phyloP scores from a whole-genome alignment of 2,329 filamentous ascomycete genomes.

The Chaetomium olivaceum region DNA sequence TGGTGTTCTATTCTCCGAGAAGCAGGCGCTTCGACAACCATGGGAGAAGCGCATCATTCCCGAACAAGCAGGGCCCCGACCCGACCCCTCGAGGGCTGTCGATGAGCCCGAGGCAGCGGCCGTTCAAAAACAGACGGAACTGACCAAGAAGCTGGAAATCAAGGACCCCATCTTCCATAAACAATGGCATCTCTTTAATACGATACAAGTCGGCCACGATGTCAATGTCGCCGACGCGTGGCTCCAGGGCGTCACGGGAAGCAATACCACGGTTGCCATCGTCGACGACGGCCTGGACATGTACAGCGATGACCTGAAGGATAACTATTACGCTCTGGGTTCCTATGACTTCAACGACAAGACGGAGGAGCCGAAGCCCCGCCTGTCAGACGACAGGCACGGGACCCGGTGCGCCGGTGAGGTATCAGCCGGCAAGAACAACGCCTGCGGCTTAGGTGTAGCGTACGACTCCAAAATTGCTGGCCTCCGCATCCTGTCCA shows the following conservation, averaged over 20 bases:
- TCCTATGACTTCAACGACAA: conserved; percentile 97
- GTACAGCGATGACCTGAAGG: conserved; percentile 87
- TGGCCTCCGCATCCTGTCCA: conserved; percentile 89
- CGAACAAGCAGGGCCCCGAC: conserved; percentile 37
- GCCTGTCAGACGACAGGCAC: conserved; percentile 82
- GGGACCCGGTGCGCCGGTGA: conserved; percentile 95
- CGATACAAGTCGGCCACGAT: conserved; percentile 78
- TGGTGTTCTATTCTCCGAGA: conserved; percentile 74
- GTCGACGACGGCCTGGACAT: conserved; percentile 96
- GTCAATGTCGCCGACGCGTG: conserved; percentile 95
- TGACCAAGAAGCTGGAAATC: conserved; percentile 71
- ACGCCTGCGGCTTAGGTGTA: conserved; percentile 93
- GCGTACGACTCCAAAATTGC: conserved; percentile 90
- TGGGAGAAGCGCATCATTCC: conserved; percentile 56
- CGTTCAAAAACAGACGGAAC: conserved; percentile 57
- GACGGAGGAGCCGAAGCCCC: conserved; percentile 73
- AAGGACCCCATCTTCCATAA: conserved; percentile 86
- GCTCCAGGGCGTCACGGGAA: conserved; percentile 85
- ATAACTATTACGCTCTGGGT: conserved; percentile 89
- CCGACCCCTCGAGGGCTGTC: conserved; percentile 33
- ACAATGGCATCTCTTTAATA: conserved; percentile 95
- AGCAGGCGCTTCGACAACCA: conserved; percentile 59
- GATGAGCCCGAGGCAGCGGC: conserved; percentile 44
- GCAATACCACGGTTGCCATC: conserved; percentile 86
- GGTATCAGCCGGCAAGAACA: conserved; percentile 85